phyloP scores from a whole-genome alignment of 2,329 filamentous ascomycete species.

The Penicillium sp. region DNA sequence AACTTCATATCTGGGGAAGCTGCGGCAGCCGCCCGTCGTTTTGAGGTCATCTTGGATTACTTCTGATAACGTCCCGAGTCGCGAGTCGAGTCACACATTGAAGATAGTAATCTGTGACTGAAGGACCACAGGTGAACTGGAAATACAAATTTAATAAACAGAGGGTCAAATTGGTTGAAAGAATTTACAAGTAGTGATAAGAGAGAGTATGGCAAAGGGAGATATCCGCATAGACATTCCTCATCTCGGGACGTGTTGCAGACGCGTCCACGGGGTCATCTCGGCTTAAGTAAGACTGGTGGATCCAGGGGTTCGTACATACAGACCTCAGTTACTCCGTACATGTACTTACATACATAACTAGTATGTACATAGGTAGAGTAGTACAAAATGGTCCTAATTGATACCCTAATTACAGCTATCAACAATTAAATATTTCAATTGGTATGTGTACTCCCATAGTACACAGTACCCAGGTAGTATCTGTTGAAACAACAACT shows the following conservation, averaged over 20 bases:
- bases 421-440: too few relatives aligned
- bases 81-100: neutral
- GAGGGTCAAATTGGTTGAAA: neutral
- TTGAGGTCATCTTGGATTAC: conserved; percentile 40
- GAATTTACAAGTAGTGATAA: conserved; percentile 5
- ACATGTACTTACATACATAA: too few relatives aligned
- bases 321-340: too few relatives aligned
- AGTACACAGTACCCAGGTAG: too few relatives aligned
- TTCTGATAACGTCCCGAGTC: neutral
- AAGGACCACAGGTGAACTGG: neutral
- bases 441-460: too few relatives aligned
- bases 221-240: neutral
- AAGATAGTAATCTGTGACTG: neutral
- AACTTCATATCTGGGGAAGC: conserved; percentile 53
- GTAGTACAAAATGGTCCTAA: too few relatives aligned
- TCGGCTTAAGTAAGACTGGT: conserved; percentile 6
- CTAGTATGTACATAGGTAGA: too few relatives aligned
- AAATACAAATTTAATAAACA: neutral
- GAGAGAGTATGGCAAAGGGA: conserved; percentile 1
- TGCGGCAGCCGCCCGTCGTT: conserved; percentile 56
- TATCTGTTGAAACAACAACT: too few relatives aligned
- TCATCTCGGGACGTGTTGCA: neutral
- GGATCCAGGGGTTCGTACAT: neutral
- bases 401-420: too few relatives aligned
- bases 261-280: conserved; percentile 5